These are phyloP conservation scores for Scenedesmus sp. DNA, from an alignment of 163 green algal genomes.

Conservation along the genomic window DNA sequence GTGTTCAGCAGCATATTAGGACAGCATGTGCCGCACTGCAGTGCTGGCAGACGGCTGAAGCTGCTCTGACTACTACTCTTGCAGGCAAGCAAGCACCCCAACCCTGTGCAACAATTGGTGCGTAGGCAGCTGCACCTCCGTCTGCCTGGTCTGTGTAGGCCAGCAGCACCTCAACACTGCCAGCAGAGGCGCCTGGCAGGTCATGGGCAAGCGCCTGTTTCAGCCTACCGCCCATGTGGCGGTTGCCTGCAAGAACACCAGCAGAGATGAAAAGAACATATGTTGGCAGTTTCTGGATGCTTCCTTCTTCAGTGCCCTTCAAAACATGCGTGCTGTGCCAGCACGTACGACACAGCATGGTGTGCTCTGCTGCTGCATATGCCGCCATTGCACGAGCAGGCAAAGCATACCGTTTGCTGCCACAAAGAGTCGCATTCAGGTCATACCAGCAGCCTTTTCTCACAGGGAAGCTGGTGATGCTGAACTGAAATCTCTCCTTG, in stretches of 20 bases:
- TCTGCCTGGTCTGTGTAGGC: neutral
- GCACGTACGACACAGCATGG: neutral
- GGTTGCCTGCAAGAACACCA: neutral
- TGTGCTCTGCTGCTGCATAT: neutral
- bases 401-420: too few species aligned
- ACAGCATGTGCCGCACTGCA: too few species aligned
- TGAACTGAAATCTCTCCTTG: neutral
- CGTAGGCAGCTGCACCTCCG: neutral
- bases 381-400: too few species aligned
- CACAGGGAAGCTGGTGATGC: neutral
- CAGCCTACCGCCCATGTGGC: neutral
- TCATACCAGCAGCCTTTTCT: too few species aligned
- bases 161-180: neutral
- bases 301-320: neutral
- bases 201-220: neutral
- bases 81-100: neutral
- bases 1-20: too few species aligned
- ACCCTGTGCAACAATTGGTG: neutral
- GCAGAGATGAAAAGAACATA: neutral
- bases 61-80: neutral
- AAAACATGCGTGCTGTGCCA: neutral
- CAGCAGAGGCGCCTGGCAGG: neutral
- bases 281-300: neutral
- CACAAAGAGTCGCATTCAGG: too few species aligned
- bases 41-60: neutral